Evolutionary conservation across 192 early-diverging fungal species (phyloP), one percentile per base, ranked within the genome.

Genomic region (Chytriomyces hyalinus): DNA sequence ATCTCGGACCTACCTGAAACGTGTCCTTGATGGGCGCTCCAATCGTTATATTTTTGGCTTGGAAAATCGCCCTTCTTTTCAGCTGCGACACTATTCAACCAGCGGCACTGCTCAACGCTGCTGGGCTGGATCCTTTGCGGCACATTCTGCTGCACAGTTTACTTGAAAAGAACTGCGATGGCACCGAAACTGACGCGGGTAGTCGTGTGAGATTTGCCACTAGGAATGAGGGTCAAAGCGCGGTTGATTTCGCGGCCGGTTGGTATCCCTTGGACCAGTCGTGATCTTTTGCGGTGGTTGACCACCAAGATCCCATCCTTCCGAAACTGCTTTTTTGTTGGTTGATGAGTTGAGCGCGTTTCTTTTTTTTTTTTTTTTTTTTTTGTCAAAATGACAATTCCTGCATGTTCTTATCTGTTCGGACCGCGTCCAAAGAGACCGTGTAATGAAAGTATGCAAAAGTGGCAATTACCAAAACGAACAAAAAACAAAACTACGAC

Each of bases 191-290:
- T 17, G 53, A 11, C 13, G 53, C 20, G 53, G 11, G 53, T 57
- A 0, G 13, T 57, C 53, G 53, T 57, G 13, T 20, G 13, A n/a
- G 13, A 57, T 20, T 13, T 13, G 53, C 53, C 53, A 3, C 20
- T 57, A 0, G 15, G 3, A 57, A 20, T 3, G 20, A 57, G 53
- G 13, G 53, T 57, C 13, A 57, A 3, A 20, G 13, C 53, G 15
- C 20, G 13, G 53, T 20, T 13, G 20, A 57, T 57, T 57, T n/a
- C 15, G 20, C 13, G 5, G 53, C 53, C 3, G 53, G 53, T 20
- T 57, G 53, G 20, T 57, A 70, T 53, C 68, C 68, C 24, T 49
- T 70, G 3, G 68, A 59, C 68, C 68, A 70, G 68, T 70, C 68
- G 51, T 70, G 68, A 8, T 49, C 51, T 70, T 57, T n/a, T 70